Evolutionary conservation across 2,329 filamentous ascomycete genomes (phyloP), one percentile per base, ranked within the genome.

Genomic region (Colletotrichum endophyticum): DNA sequence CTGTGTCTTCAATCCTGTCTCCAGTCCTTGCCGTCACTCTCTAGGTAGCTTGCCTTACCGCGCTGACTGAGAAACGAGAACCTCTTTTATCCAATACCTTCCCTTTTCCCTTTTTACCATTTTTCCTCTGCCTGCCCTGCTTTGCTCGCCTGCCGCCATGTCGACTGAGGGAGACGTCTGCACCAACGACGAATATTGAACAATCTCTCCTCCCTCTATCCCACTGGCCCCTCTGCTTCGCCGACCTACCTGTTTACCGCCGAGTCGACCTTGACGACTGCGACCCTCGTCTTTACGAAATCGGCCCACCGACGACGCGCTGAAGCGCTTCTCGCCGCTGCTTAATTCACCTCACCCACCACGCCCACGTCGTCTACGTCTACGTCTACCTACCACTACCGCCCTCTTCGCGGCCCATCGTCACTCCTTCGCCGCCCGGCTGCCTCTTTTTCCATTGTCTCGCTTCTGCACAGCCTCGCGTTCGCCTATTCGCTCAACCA

Each of bases 351-450:
- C 34, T 64, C 53, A 63, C 28, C 19, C 59, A 28, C 34, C n/a
- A 11, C 49, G n/a, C 36, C 57, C 13, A 56, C 59, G 39, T 59
- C 67, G 59, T 59, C 56, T 36, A 59, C 70, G 59, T 59, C 56
- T 36, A 59, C 70, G 56, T 63, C 39, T 4, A 49, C 39, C 61
- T 28, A 59, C 56, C 25, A 22, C 63, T 57, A 34, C 57, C n/a
- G 57, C 28, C 28, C 22, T 22, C 39, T 19, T 53, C 30, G 25
- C 36, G 49, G 22, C 25, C 44, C 53, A 74, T 64, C 28, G 57
- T 76, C 74, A 32, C 70, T 66, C 64, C 49, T 66, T 76, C 44
- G 71, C 70, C 70, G n/a, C 74, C 44, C 57, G 73, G 70, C 73
- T 73, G 57, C 64, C 73, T 76, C 73, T 36, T 30, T 30, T 44